Evolutionary conservation across 208 protist species (phyloP).

Genomic region (Crithidia brevicula): DNA sequence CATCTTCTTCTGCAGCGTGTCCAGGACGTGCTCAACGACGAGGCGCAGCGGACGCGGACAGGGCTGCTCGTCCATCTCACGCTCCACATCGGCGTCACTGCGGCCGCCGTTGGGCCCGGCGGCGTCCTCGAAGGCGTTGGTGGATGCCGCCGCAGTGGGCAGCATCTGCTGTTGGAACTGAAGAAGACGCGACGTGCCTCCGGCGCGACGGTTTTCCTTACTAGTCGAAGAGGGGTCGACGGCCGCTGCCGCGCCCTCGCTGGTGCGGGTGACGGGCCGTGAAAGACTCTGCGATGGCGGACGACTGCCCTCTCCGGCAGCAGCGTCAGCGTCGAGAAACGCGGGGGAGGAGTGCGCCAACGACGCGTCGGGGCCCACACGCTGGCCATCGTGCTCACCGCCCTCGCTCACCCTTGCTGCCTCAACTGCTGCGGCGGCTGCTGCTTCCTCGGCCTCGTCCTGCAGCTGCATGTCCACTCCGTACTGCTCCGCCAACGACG

Average conservation of each 20-base stretch:
- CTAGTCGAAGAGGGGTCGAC: too few species aligned
- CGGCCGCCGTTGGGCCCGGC: neutral
- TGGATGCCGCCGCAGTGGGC: neutral
- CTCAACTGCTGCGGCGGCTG: neutral
- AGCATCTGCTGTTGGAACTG: slow-evolving; percentile 24
- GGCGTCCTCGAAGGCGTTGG: neutral
- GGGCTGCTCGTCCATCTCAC: slow-evolving; percentile 68
- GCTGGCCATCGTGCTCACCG: slow-evolving; percentile 1
- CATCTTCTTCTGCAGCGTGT: slow-evolving; percentile 69
- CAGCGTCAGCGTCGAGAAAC: neutral
- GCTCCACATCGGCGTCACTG: slow-evolving; percentile 50
- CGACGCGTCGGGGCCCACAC: neutral
- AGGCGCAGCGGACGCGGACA: slow-evolving; percentile 84
- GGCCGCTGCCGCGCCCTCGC: neutral
- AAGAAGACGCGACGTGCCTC: slow-evolving; percentile 21
- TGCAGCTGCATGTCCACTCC: slow-evolving; percentile 47
- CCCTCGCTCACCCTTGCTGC: neutral
- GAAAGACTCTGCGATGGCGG: slow-evolving; percentile 4
- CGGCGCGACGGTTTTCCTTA: too few species aligned
- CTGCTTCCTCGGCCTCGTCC: slow-evolving; percentile 22
- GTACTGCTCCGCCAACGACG: slow-evolving; percentile 68
- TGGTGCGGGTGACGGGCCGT: neutral
- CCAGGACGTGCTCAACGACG: slow-evolving; percentile 70
- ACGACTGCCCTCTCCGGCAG: slow-evolving; percentile 1
- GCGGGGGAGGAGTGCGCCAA: neutral